phyloP scores from a whole-genome alignment of 2,329 filamentous ascomycete species.

The Epichloe glyceriae region DNA sequence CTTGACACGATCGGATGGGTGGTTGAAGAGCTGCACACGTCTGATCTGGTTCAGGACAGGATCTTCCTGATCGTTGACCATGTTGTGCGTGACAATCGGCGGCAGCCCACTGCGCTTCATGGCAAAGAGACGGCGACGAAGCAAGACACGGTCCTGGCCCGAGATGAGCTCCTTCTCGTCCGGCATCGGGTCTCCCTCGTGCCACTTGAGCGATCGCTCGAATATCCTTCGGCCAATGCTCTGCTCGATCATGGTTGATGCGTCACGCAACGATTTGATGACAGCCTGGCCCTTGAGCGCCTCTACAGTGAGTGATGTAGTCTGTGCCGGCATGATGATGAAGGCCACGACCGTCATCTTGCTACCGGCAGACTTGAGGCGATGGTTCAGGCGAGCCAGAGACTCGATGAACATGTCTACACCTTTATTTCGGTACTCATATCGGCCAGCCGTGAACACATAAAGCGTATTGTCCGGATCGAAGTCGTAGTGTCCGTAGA shows the following conservation, averaged over 20 bases:
- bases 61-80: constrained; percentile 87
- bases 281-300: constrained; percentile 93
- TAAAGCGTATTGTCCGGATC: constrained; percentile 94
- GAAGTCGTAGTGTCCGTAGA: constrained; percentile 97
- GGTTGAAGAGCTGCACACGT: constrained; percentile 93
- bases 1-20: constrained; percentile 90
- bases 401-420: constrained; percentile 99
- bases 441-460: constrained; percentile 92
- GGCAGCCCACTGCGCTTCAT: constrained; percentile 90
- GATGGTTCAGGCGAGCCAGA: constrained; percentile 84
- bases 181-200: constrained; percentile 82
- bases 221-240: constrained; percentile 90
- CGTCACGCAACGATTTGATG: constrained; percentile 90
- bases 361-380: constrained; percentile 70
- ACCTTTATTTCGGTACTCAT: constrained; percentile 97
- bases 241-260: constrained; percentile 81
- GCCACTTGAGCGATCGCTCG: constrained; percentile 88
- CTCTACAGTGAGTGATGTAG: constrained; percentile 86
- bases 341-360: constrained; percentile 95
- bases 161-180: constrained; percentile 96
- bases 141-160: constrained; percentile 79
- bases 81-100: constrained; percentile 97
- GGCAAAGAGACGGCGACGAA: constrained; percentile 82
- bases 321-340: constrained; percentile 97
- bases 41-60: constrained; percentile 93